These are phyloP conservation scores for Pleurotus platypus DNA, from an alignment of 768 basidiomycete species.

Conservation along the genomic window DNA sequence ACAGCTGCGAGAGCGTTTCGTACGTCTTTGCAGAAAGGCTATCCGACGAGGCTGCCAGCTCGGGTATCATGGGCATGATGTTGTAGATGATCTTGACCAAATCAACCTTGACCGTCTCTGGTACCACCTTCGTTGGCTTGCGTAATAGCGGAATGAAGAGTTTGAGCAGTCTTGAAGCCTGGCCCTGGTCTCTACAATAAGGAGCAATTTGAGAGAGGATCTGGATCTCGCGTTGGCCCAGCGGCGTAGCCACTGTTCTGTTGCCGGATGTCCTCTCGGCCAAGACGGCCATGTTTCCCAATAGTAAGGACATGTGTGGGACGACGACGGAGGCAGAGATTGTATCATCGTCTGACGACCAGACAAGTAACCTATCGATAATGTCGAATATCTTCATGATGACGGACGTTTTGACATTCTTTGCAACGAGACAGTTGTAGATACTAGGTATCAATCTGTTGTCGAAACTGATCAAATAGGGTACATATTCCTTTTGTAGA, in stretches of 20 bases:
- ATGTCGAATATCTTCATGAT: constrained; percentile 82
- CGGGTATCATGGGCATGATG: constrained; percentile 64
- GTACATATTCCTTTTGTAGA: constrained; percentile 46
- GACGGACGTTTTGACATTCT: constrained; percentile 85
- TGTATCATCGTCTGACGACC: constrained; percentile 45
- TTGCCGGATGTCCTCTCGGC: constrained; percentile 60
- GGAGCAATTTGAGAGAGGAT: constrained; percentile 80
- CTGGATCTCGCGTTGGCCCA: constrained; percentile 78
- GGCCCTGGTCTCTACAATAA: constrained; percentile 62
- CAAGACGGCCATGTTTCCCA: constrained; percentile 66
- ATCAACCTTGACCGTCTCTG: constrained; percentile 85
- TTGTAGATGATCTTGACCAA: constrained; percentile 68
- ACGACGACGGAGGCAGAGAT: constrained; percentile 55
- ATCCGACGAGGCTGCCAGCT: constrained; percentile 44
- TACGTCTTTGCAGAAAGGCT: constrained; percentile 49
- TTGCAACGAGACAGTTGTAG: constrained; percentile 76
- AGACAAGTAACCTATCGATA: constrained; percentile 62
- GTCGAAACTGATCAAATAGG: constrained; percentile 70
- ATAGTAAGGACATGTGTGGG: constrained; percentile 68
- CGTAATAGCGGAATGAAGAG: constrained; percentile 81
- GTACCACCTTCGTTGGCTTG: constrained; percentile 67
- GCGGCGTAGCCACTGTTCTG: constrained; percentile 48
- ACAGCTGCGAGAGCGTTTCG: constrained; percentile 68
- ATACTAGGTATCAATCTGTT: constrained; percentile 66
- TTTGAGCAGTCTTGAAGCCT: constrained; percentile 68